Conservation (phyloP, 2,329 filamentous ascomycete species). For the Amauroascus niger region DNA sequence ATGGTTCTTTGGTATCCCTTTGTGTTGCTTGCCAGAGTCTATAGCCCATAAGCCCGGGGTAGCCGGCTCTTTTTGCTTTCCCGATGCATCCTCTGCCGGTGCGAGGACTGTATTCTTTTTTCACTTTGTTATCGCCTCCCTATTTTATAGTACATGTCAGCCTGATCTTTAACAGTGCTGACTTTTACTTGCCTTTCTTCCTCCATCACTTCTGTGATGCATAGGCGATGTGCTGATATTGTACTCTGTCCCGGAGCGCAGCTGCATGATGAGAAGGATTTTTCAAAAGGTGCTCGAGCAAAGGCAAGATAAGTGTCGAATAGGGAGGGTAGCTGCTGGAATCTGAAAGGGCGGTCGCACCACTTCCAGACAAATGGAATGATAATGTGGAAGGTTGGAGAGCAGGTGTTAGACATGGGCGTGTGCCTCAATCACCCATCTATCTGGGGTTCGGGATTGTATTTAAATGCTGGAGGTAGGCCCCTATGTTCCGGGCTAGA, state of each 20-base stretch:
- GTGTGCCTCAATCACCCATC: not conserved
- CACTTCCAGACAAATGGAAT: too few relatives aligned
- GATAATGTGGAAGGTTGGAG: not conserved
- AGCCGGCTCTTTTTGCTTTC: not conserved
- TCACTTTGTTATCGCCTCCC: not conserved
- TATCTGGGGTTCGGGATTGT: not conserved
- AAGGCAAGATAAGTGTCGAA: conserved; percentile 1
- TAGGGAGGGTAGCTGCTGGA: not conserved
- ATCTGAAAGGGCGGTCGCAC: too few relatives aligned
- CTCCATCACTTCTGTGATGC: not conserved
- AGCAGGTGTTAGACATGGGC: not conserved
- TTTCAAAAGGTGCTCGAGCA: not conserved
- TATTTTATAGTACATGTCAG: not conserved
- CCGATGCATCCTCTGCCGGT: not conserved
- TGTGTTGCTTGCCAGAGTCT: not conserved
- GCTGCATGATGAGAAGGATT: not conserved
- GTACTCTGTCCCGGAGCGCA: not conserved
- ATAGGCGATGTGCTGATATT: not conserved
- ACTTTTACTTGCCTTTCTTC: not conserved
- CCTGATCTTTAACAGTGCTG: not conserved
- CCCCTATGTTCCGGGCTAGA: not conserved
- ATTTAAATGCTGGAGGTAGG: not conserved
- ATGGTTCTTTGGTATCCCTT: not conserved
- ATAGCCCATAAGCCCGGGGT: not conserved
- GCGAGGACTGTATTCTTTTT: conserved; percentile 1